Evolutionary conservation across 1,139 yeast genomes (phyloP), one percentile per base, ranked within the genome.

Genomic region (Pichia sp.): DNA sequence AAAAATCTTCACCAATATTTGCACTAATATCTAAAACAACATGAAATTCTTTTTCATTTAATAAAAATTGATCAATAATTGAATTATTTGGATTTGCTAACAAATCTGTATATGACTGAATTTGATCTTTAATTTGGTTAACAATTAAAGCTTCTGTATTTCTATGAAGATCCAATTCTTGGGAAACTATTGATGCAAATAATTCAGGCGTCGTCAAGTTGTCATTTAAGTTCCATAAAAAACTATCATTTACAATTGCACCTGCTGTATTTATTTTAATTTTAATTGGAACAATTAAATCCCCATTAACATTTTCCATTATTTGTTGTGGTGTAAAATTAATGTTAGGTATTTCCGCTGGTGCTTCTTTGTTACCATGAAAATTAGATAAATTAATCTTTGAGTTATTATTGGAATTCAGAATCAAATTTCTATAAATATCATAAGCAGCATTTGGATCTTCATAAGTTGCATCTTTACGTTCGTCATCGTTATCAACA

Each of bases 191-290:
- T 30, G 79, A 73, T 0, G 97, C 93, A 71, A 91, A 91, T 57
- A 83, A 83, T 54, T 84, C 88, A 0, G 98, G 97, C 0, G 96
- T 84, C 28, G 91, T 74, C 33, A 85, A 72, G 5, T 80, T 71
- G 64, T 93, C 98, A 62, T 84, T 83, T 46, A 87, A 64, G 64
- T 93, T 90, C 99, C 99, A 93, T 78, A 91, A 77, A 62, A 95
- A 83, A 56, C 83, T 82, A 64, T 93, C 99, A 25, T 81, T 83
- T 30, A 91, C 75, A 54, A 87, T 80, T 28, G 81, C 79, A 38
- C 79, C 78, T 53, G 84, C 84, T 57, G 83, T 80, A 57, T 89
- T 96, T 41, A 91, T 68, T 53, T 81, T 81, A 42, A 95, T 70
- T 57, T 89, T 80, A 34, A 93, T 83, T 2, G 99, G 99, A 28